Evolutionary conservation across 176 grass and related monocot genomes (phyloP).

Genomic region (Musa itinerans): DNA sequence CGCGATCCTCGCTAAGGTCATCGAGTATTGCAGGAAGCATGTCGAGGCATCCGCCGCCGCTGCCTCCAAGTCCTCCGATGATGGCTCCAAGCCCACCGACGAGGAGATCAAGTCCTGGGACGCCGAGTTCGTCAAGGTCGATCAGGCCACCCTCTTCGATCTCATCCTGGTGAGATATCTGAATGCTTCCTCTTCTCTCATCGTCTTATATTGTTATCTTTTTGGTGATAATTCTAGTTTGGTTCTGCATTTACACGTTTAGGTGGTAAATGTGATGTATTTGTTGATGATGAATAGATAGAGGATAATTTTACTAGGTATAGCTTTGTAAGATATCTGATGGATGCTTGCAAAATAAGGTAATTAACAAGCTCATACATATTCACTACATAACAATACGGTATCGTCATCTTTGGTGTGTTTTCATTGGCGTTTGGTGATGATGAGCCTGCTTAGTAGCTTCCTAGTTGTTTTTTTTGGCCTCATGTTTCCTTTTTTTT

Average conservation of each 20-base stretch:
- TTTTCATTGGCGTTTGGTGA: too few species aligned
- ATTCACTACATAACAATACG: too few species aligned
- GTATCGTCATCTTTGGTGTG: too few species aligned
- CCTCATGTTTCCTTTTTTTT: too few species aligned
- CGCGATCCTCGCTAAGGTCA: conserved; percentile 35
- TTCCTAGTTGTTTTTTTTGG: too few species aligned
- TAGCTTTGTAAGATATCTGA: too few species aligned
- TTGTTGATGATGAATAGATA: not conserved
- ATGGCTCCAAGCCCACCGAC: conserved; percentile 12
- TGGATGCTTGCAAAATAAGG: too few species aligned
- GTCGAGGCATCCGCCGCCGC: conserved; percentile 31
- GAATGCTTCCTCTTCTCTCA: not conserved
- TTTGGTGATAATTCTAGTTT: too few species aligned
- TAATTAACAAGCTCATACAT: too few species aligned
- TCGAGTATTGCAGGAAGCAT: conserved; percentile 57
- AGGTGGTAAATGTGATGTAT: not conserved
- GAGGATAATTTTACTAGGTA: not conserved
- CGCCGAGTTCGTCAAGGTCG: conserved; percentile 37
- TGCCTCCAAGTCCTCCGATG: conserved; percentile 12
- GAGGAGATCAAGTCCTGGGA: conserved; percentile 54
- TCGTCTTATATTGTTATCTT: too few species aligned
- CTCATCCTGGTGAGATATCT: conserved; percentile 42
- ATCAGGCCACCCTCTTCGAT: conserved; percentile 50
- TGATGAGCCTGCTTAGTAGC: too few species aligned
- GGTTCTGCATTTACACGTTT: too few species aligned